A percentile compares a stretch with the other conserved stretches of the same genome.
phyloP scores from a whole-genome alignment of 2,329 filamentous ascomycete species.

The Pseudogymnoascus sp. region DNA sequence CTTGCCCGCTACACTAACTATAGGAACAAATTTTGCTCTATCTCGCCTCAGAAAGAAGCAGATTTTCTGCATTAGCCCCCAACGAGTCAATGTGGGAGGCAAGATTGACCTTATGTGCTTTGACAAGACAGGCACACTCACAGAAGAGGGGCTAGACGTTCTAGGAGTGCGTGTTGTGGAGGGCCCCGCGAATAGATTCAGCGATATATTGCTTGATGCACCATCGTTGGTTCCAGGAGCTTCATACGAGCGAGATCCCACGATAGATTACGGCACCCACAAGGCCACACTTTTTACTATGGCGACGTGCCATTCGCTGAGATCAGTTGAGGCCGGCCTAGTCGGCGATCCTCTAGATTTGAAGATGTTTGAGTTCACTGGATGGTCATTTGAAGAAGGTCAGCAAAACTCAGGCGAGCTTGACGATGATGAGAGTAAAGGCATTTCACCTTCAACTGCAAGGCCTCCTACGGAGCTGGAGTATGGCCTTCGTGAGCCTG shows the following conservation, averaged over 20 bases:
- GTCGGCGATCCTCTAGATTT: slow-evolving; percentile 90
- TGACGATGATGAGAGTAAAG: slow-evolving; percentile 65
- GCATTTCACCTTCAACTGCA: slow-evolving; percentile 80
- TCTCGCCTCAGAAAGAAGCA: slow-evolving; percentile 76
- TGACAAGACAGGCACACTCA: slow-evolving; percentile 97
- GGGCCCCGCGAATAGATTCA: slow-evolving; percentile 54
- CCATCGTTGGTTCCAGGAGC: slow-evolving; percentile 46
- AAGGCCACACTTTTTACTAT: slow-evolving; percentile 81
- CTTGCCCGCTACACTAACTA: slow-evolving; percentile 86
- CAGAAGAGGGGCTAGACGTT: slow-evolving; percentile 91
- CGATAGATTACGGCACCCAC: slow-evolving; percentile 49
- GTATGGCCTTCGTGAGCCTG: slow-evolving; percentile 45
- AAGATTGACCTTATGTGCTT: slow-evolving; percentile 96
- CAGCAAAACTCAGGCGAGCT: slow-evolving; percentile 55
- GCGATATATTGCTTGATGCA: slow-evolving; percentile 63
- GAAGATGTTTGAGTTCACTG: slow-evolving; percentile 98
- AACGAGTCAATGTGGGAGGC: slow-evolving; percentile 91
- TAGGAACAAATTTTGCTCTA: slow-evolving; percentile 92
- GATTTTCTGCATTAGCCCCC: slow-evolving; percentile 96
- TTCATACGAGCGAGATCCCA: slow-evolving; percentile 48
- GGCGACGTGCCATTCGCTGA: slow-evolving; percentile 92
- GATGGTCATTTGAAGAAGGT: slow-evolving; percentile 87
- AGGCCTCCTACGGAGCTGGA: slow-evolving; percentile 60
- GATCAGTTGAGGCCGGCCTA: slow-evolving; percentile 77
- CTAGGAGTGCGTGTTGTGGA: slow-evolving; percentile 77